Percentiles rank a stretch among this genome's conserved stretches.
phyloP scores from a whole-genome alignment of 768 basidiomycete genomes.

The Lyophyllum decastes region DNA sequence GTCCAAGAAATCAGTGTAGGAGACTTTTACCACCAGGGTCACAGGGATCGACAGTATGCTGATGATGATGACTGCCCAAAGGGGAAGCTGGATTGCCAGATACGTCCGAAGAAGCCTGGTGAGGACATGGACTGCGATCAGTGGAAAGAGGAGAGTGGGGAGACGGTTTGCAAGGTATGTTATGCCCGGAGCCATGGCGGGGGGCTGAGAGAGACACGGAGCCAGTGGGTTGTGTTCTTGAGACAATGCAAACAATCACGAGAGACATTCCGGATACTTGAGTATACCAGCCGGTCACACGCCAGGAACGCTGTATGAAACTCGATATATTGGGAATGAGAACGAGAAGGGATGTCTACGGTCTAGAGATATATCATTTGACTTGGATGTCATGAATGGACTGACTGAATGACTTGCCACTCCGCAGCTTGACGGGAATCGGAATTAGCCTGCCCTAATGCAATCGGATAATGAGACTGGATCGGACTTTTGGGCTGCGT shows the following conservation, averaged over 20 bases:
- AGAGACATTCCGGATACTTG: background rate
- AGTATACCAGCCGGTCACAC: background rate
- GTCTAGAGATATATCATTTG: background rate
- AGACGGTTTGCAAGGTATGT: constrained; percentile 14
- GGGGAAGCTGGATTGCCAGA: constrained; percentile 11
- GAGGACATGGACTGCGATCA: constrained; percentile 13
- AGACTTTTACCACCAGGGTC: constrained; percentile 13
- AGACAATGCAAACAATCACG: constrained; percentile 14
- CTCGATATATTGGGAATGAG: background rate
- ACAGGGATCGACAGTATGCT: constrained; percentile 15
- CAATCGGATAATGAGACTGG: constrained; percentile 33
- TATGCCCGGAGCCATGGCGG: constrained; percentile 18
- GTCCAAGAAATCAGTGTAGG: constrained; percentile 21
- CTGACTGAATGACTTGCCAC: background rate
- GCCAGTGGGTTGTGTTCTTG: background rate
- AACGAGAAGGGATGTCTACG: background rate
- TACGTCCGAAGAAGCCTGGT: background rate
- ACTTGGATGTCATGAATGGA: background rate
- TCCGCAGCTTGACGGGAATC: constrained; percentile 10
- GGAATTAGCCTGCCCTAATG: constrained; percentile 31
- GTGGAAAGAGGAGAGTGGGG: constrained; percentile 15
- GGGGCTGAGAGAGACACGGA: background rate
- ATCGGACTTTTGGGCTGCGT: constrained; percentile 18
- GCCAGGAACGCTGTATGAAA: background rate
- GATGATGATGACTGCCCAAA: constrained; percentile 9